phyloP scores from a whole-genome alignment of 176 grass and related monocot species.

The Paspalum vaginatum region DNA sequence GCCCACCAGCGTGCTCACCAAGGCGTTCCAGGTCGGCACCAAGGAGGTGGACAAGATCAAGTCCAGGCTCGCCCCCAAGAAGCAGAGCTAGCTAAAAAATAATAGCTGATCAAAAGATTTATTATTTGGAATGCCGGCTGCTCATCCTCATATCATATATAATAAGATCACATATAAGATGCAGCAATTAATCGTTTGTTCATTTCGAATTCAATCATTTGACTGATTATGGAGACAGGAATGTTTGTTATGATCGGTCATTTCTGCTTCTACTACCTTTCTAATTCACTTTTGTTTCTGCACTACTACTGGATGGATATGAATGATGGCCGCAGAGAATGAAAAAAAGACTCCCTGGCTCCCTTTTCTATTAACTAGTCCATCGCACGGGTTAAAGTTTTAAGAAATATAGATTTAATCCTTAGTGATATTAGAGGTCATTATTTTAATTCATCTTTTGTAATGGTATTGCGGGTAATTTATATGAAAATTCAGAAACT shows the following conservation, averaged over 20 bases:
- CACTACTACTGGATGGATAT: not conserved
- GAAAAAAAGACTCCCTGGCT: not conserved
- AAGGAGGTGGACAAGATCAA: constrained; percentile 54
- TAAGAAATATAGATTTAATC: too few species aligned
- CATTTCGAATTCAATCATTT: constrained; percentile 28
- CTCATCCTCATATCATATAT: not conserved
- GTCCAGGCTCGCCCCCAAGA: constrained; percentile 42
- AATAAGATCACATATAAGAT: constrained; percentile 19
- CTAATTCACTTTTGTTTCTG: not conserved
- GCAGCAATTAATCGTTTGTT: constrained; percentile 8
- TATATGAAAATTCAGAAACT: too few species aligned
- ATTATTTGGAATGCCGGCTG: not conserved
- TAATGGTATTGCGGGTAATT: too few species aligned
- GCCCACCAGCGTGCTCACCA: constrained; percentile 26
- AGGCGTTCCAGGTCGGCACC: constrained; percentile 45
- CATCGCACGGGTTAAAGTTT: too few species aligned
- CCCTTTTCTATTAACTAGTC: too few species aligned
- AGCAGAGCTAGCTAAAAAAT: constrained; percentile 25
- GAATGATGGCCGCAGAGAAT: not conserved
- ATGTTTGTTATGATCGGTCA: not conserved
- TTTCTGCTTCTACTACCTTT: not conserved
- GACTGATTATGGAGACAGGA: not conserved
- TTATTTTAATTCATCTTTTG: too few species aligned
- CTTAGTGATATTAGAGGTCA: too few species aligned
- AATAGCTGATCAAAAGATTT: not conserved